These are phyloP conservation scores for Rhizopogon sp. DNA, from an alignment of 768 basidiomycete genomes.

Conservation along the genomic window DNA sequence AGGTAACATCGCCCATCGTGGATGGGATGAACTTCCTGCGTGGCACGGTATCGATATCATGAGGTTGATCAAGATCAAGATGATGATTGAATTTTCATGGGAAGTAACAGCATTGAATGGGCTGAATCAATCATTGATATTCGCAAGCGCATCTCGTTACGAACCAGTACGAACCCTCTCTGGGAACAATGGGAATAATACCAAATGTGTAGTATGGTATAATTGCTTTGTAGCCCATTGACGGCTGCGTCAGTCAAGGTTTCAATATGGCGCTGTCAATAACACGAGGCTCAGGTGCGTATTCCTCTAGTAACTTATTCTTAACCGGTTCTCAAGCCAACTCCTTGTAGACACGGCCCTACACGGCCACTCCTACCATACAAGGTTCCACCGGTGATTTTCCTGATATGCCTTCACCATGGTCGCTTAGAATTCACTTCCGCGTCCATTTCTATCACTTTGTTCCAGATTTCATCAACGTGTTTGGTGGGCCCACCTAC, in stretches of 20 bases:
- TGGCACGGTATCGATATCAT: not conserved
- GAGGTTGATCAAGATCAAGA: slow-evolving; percentile 5
- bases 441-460: slow-evolving; percentile 19
- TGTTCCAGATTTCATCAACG: slow-evolving; percentile 22
- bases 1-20: slow-evolving; percentile 2
- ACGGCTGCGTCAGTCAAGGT: slow-evolving; percentile 27
- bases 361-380: not conserved
- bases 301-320: slow-evolving; percentile 9
- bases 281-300: slow-evolving; percentile 27
- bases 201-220: slow-evolving; percentile 18
- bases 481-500: slow-evolving; percentile 25
- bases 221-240: slow-evolving; percentile 22
- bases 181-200: slow-evolving; percentile 20
- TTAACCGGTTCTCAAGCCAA: slow-evolving; percentile 16
- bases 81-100: slow-evolving; percentile 10
- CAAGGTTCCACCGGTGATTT: slow-evolving; percentile 21
- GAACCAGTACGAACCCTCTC: slow-evolving; percentile 1
- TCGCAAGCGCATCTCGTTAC: slow-evolving; percentile 3
- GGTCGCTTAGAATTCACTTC: slow-evolving; percentile 10
- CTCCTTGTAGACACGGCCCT: slow-evolving; percentile 22
- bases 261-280: slow-evolving; percentile 24
- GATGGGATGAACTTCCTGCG: not conserved
- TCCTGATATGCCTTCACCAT: slow-evolving; percentile 19
- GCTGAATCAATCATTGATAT: slow-evolving; percentile 2
- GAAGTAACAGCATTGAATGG: slow-evolving; percentile 5